Evolutionary conservation across 164 flowering plant genomes (phyloP).

Genomic region (Chimonanthus salicifolius): DNA sequence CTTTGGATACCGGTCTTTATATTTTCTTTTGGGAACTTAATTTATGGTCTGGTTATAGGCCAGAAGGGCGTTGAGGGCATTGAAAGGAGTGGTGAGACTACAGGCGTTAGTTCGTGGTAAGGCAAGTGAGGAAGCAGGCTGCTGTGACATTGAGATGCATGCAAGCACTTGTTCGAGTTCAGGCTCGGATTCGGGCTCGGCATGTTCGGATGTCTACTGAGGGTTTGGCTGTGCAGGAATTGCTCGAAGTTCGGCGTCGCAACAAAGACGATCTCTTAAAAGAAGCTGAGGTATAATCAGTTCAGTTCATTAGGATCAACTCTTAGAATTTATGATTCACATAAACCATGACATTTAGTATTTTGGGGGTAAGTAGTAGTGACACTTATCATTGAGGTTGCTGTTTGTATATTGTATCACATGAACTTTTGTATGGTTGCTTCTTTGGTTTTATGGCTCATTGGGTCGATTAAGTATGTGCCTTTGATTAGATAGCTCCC

Average conservation of each 20-base stretch:
- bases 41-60: conserved; percentile 34
- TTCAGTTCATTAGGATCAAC: not conserved
- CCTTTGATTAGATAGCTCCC: too few species aligned
- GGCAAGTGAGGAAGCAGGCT: conserved; percentile 87
- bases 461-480: not conserved
- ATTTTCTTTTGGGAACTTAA: not conserved
- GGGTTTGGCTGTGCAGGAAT: conserved; percentile 83
- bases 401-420: not conserved
- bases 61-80: conserved; percentile 71
- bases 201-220: conserved; percentile 87
- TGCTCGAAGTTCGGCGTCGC: conserved; percentile 54
- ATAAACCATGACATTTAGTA: too few species aligned
- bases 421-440: not conserved
- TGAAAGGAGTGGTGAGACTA: conserved; percentile 78
- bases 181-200: conserved; percentile 83
- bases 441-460: not conserved
- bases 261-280: conserved; percentile 48
- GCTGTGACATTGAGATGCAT: conserved; percentile 84
- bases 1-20: conserved; percentile 14
- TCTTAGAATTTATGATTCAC: too few species aligned
- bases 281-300: conserved; percentile 67
- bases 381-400: not conserved
- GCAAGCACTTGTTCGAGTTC: conserved; percentile 92
- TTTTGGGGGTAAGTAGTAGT: too few species aligned
- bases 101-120: conserved; percentile 80